phyloP scores from a whole-genome alignment of 2,329 filamentous ascomycete species.

The Neocatenulostroma microsporum region DNA sequence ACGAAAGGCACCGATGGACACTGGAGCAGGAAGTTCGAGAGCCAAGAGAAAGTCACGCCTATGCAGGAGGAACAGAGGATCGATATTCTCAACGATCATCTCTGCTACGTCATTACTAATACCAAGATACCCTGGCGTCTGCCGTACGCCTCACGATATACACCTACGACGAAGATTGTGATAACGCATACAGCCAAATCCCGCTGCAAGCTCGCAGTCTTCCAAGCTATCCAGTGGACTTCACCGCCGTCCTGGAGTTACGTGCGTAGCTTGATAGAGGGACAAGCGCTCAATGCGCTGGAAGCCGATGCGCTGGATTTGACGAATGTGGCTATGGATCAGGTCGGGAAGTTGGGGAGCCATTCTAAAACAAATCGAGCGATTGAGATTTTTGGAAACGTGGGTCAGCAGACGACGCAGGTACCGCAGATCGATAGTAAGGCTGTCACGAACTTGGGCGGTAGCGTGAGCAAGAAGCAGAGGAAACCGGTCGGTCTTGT shows the following conservation, averaged over 20 bases:
- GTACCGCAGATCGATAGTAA: conserved; percentile 32
- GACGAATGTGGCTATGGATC: conserved; percentile 66
- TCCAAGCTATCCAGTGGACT: conserved; percentile 82
- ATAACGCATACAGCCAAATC: conserved; percentile 91
- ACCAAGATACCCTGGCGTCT: conserved; percentile 70
- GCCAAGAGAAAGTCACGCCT: conserved; percentile 15
- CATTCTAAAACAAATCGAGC: conserved; percentile 69
- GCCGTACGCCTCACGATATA: conserved; percentile 70
- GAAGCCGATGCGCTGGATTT: conserved; percentile 65
- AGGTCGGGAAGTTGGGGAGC: conserved; percentile 65
- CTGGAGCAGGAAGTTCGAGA: conserved; percentile 58
- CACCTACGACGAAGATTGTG: conserved; percentile 79
- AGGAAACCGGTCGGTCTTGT: conserved; percentile 16
- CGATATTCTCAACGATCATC: conserved; percentile 53
- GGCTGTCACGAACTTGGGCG: conserved; percentile 10
- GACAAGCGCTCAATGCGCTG: conserved; percentile 66
- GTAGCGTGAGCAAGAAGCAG: conserved; percentile 9
- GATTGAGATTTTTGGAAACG: conserved; percentile 68
- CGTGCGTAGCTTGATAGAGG: conserved; percentile 49
- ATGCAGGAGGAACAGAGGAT: conserved; percentile 80
- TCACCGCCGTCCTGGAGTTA: conserved; percentile 32
- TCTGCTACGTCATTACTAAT: conserved; percentile 61
- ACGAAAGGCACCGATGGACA: conserved; percentile 34
- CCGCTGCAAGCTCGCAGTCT: conserved; percentile 83
- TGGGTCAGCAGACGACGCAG: conserved; percentile 62